These are phyloP conservation scores for Chenopodium formosanum DNA, from an alignment of 148 eudicot genomes.

Conservation along the genomic window DNA sequence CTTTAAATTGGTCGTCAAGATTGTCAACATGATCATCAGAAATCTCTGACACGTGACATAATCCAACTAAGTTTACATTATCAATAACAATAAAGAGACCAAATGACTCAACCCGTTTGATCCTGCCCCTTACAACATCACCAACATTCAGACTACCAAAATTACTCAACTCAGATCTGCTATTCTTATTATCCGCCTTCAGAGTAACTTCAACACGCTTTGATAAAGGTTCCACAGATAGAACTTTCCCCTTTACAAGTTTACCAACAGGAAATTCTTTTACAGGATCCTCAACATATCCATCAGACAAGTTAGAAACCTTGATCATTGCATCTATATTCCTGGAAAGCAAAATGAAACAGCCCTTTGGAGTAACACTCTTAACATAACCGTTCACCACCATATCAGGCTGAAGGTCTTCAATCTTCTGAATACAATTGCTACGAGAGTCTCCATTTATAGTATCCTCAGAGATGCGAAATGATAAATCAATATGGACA, in stretches of 20 bases:
- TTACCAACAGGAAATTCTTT: constrained; percentile 83
- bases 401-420: constrained; percentile 74
- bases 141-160: constrained; percentile 53
- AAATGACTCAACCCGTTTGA: constrained; percentile 75
- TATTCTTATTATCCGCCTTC: constrained; percentile 41
- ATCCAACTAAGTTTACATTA: constrained; percentile 62
- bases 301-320: constrained; percentile 76
- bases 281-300: constrained; percentile 63
- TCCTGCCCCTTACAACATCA: constrained; percentile 60
- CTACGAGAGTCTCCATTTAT: constrained; percentile 30
- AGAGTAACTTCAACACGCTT: constrained; percentile 86
- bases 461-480: constrained; percentile 43
- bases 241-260: constrained; percentile 78
- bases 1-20: constrained; percentile 55
- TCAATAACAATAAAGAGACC: constrained; percentile 82
- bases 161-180: constrained; percentile 41
- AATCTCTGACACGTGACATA: constrained; percentile 91
- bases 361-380: constrained; percentile 73
- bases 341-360: constrained; percentile 83
- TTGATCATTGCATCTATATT: constrained; percentile 75
- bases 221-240: constrained; percentile 82
- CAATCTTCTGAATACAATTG: constrained; percentile 49
- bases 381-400: constrained; percentile 85
- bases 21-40: constrained; percentile 65
- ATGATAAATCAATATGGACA: constrained; percentile 78